Evolutionary conservation across 176 grass and related monocot genomes (phyloP), one percentile per base, ranked within the genome.

Genomic region (Oryza coarctata): DNA sequence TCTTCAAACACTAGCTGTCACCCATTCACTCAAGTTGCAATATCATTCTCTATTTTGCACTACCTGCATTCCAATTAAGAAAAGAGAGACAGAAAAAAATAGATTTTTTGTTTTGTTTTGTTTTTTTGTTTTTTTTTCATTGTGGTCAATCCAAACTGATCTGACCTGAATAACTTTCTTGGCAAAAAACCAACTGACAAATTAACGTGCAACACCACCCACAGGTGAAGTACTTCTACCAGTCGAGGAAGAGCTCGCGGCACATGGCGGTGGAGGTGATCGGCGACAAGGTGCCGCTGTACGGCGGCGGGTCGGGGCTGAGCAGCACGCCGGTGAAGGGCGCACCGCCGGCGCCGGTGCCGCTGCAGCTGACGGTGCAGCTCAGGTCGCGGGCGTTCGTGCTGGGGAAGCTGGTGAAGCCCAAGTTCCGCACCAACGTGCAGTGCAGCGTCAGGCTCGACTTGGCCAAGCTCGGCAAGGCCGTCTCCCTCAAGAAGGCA

Each of bases 151-250:
- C 45, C 45, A 49, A 49, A 49, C 17, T 15, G n/a, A n/a, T n/a
- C n/a, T n/a, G n/a, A n/a, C n/a, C n/a, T n/a, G n/a, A n/a, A n/a
- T n/a, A 22, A 55, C 50, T 55, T 55, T 9, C 20, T 55, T 55
- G 50, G 50, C 18, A 55, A 55, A 55, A 52, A 5, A 47, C 1
- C 1, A 8, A 55, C 18, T 55, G 18, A 55, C 6, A 55, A 55
- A 55, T 0, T 0, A 6, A 3, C 7, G 0, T 47, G 44, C 44
- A 47, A 47, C 44, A 1, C 9, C 40, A 11, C 5, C 5, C 11
- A n/a, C 50, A 99, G 96, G 65, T 99, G 1, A 88, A 92, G 60
- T 82, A 95, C 47, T 99, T 99, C 27, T 99, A 99, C 89, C 96
- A 99, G 78, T 22, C 87, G 2, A 83, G 96, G 84, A 99, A 95